Percentiles rank a stretch among this genome's conserved stretches.
phyloP scores from a whole-genome alignment of 75 land plant species.

The Sequoiadendron giganteum region DNA sequence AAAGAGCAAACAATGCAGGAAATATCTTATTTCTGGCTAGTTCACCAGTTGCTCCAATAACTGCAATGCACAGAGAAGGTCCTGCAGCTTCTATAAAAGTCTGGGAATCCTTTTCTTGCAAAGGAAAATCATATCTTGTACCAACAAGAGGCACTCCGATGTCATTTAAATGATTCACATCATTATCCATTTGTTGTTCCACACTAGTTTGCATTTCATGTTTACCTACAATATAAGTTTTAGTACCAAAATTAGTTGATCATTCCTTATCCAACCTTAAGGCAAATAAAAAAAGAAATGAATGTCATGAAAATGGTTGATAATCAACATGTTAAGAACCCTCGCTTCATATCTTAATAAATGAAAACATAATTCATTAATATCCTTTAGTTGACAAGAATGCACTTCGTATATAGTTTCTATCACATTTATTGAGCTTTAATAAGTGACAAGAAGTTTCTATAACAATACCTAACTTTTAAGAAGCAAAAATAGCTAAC shows the following conservation, averaged over 20 bases:
- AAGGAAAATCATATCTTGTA: neutral
- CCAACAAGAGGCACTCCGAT: neutral
- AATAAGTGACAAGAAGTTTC: too few species aligned
- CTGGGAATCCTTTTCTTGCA: neutral
- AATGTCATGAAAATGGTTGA: neutral
- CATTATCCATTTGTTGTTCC: neutral
- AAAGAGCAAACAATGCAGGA: constrained; percentile 80
- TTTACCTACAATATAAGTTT: neutral
- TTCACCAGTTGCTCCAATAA: constrained; percentile 78
- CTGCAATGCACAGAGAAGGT: constrained; percentile 48
- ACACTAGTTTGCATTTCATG: neutral
- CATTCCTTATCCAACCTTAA: neutral
- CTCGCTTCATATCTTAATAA: neutral
- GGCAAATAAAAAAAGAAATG: neutral
- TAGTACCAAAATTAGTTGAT: neutral
- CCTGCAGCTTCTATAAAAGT: neutral
- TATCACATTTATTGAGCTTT: neutral
- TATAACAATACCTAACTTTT: too few species aligned
- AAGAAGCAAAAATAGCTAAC: neutral
- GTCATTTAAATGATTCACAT: neutral
- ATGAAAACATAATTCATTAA: neutral
- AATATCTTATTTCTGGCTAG: constrained; percentile 76
- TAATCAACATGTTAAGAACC: neutral
- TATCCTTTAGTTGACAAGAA: neutral
- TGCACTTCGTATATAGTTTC: neutral